Evolutionary conservation across 1,284 basidiomycete species (phyloP), one percentile per base, ranked within the genome.

Genomic region (Chiua sp.): DNA sequence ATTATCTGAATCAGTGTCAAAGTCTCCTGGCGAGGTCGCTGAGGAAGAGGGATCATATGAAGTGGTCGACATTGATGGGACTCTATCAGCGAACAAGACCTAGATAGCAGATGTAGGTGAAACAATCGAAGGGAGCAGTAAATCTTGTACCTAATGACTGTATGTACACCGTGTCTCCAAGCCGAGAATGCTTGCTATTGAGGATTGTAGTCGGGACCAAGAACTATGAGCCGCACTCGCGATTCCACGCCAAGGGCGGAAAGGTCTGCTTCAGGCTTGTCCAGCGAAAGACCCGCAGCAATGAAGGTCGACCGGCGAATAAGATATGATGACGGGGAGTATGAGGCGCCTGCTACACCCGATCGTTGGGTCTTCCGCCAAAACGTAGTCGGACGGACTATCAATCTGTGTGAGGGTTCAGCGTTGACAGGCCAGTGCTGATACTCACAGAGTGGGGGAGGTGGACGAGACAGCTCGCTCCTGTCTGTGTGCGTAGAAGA

Each of bases 261-360:
- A 26, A 89, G 78, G 65, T 90, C 89, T 59, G 86, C 84, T 46
- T 79, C 70, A 1, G 88, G 88, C 2, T 77, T 75, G 68, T 90
- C 87, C 51, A 90, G 78, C 0, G 79, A 66, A 48, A 90, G 82
- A 16, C 89, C 88, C 20, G 88, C 88, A 30, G 88, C 89, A 61
- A 91, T 81, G 65, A 88, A 91, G 1, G 88, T 90, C 7, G 88
- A 86, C 7, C 88, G 83, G 42, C 90, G 86, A 47, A 91, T 80
- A 59, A 88, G 81, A 68, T 89, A 85, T 0, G 83, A 83, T 0
- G 87, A 82, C 0, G 88, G 88, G 11, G 90, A 89, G 67, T 88
- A 90, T 0, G 84, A 85, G 10, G 87, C 82, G 3, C 78, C 80
- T 44, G 86, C 81, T 2, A 91, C 85, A 22, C 87, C 88, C 23